A percentile compares a stretch with the other conserved stretches of the same genome.
Conservation (phyloP, 768 basidiomycete genomes). For the Leccinum ochraceum region DNA sequence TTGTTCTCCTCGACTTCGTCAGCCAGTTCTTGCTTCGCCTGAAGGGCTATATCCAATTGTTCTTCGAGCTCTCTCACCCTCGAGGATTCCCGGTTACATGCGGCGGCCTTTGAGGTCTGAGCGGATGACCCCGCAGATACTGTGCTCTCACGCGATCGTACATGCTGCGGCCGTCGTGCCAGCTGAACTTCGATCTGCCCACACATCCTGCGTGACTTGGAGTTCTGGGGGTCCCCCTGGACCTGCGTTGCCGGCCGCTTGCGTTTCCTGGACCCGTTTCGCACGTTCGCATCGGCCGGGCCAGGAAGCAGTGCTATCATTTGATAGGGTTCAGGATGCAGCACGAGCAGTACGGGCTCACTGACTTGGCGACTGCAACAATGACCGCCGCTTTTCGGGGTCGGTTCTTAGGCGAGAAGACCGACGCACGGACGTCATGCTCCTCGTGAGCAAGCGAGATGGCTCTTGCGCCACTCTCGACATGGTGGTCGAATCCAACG, state of each 20-base stretch:
- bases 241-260: neutral
- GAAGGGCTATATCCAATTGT: constrained; percentile 39
- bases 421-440: constrained; percentile 25
- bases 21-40: constrained; percentile 44
- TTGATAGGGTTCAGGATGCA: constrained; percentile 5
- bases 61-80: constrained; percentile 46
- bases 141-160: constrained; percentile 5
- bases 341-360: neutral
- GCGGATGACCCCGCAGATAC: neutral
- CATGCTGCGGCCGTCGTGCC: neutral
- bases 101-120: neutral
- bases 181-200: constrained; percentile 11
- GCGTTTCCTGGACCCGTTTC: constrained; percentile 11
- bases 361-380: constrained; percentile 17
- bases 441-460: constrained; percentile 26
- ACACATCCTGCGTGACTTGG: constrained; percentile 16
- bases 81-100: constrained; percentile 36
- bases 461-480: constrained; percentile 12
- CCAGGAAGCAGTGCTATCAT: constrained; percentile 10
- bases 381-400: constrained; percentile 1
- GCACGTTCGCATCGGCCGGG: neutral
- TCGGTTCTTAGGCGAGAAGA: constrained; percentile 23
- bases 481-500: constrained; percentile 18
- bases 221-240: neutral
- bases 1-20: constrained; percentile 44